These are phyloP conservation scores for Nelumbo lutea DNA, from an alignment of 164 flowering plant species.

Conservation along the genomic window DNA sequence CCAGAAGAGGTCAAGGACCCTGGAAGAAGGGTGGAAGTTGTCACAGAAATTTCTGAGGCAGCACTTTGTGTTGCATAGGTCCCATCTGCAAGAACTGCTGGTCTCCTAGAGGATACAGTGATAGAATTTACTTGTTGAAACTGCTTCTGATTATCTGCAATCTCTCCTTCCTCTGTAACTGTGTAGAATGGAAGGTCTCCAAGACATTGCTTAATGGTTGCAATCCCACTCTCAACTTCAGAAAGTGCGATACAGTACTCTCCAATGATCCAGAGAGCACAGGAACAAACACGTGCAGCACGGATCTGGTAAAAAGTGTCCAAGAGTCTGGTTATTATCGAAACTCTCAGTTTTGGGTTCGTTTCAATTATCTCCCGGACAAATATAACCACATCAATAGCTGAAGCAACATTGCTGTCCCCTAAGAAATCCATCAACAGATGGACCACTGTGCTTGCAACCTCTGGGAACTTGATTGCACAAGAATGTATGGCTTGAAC, in stretches of 20 bases:
- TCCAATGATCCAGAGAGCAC: constrained; percentile 94
- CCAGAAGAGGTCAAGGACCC: constrained; percentile 70
- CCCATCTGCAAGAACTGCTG: constrained; percentile 92
- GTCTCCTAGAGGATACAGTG: constrained; percentile 80
- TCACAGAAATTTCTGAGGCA: constrained; percentile 77
- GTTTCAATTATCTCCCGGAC: constrained; percentile 90
- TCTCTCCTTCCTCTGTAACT: constrained; percentile 55
- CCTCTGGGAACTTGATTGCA: constrained; percentile 91
- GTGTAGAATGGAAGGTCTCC: constrained; percentile 66
- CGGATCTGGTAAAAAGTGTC: constrained; percentile 93
- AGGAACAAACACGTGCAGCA: constrained; percentile 81
- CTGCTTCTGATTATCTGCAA: constrained; percentile 50
- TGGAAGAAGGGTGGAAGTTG: constrained; percentile 69
- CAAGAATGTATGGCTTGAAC: constrained; percentile 94
- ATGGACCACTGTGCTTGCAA: constrained; percentile 94
- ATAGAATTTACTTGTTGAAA: constrained; percentile 50
- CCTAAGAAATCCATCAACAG: constrained; percentile 96
- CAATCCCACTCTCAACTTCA: constrained; percentile 80
- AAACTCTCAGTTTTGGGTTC: constrained; percentile 80
- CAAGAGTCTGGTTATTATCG: constrained; percentile 81
- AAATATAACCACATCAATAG: constrained; percentile 78
- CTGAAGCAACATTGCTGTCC: constrained; percentile 86
- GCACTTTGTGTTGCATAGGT: constrained; percentile 98
- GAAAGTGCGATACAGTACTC: constrained; percentile 87
- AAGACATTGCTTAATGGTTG: constrained; percentile 84